Evolutionary conservation across 1,139 yeast genomes (phyloP).

Genomic region (Geotrichum europaeum): DNA sequence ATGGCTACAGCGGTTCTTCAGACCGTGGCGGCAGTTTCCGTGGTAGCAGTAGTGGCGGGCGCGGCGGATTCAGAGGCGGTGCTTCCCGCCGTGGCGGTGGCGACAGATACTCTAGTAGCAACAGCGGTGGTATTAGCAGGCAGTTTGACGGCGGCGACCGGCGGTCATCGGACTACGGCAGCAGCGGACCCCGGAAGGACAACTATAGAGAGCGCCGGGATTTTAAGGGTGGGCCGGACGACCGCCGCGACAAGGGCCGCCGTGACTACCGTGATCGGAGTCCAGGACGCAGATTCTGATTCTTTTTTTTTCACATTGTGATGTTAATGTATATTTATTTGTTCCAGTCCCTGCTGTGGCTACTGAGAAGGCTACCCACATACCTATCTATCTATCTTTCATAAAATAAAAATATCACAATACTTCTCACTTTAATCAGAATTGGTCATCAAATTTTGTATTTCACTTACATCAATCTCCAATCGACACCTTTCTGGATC

Average conservation of each 20-base stretch:
- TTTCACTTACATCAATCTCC: background rate
- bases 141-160: conserved; percentile 15
- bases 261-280: conserved; percentile 14
- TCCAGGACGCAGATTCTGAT: conserved; percentile 12
- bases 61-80: conserved; percentile 19
- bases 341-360: background rate
- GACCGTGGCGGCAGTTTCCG: conserved; percentile 14
- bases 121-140: conserved; percentile 12
- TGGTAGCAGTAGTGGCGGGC: conserved; percentile 12
- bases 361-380: too few relatives aligned
- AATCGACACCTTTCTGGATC: background rate
- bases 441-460: background rate
- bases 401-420: too few relatives aligned
- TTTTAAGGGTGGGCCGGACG: conserved; percentile 1
- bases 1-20: conserved; percentile 6
- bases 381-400: too few relatives aligned
- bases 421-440: too few relatives aligned
- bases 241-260: conserved; percentile 4
- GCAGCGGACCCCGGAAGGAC: background rate
- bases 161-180: background rate
- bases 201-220: conserved; percentile 15
- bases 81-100: conserved; percentile 15
- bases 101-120: conserved; percentile 18
- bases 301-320: background rate
- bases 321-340: background rate